These are phyloP conservation scores for Akanthomyces muscarius DNA, from an alignment of 2,329 filamentous ascomycete species.

Conservation along the genomic window DNA sequence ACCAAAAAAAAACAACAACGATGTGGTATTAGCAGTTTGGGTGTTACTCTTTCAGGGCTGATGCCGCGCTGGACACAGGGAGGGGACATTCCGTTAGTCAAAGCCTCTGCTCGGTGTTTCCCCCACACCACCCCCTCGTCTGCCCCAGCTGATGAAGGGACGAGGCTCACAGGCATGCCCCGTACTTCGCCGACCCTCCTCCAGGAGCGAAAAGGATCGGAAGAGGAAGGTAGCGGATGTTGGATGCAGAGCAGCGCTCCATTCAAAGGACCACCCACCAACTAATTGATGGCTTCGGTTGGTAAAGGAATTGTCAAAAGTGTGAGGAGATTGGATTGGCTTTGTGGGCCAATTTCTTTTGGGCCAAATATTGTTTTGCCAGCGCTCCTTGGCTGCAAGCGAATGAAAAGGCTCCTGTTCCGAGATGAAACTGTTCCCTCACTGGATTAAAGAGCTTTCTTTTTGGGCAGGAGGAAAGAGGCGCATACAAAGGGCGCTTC, in stretches of 20 bases:
- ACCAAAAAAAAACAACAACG: neutral
- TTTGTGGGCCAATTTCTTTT: neutral
- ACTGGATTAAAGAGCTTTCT: neutral
- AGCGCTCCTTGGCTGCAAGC: neutral
- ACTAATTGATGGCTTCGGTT: neutral
- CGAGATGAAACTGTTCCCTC: neutral
- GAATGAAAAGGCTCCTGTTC: too few relatives aligned
- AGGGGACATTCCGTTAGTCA: neutral
- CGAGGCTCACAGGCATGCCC: conserved; percentile 2
- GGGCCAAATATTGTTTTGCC: neutral
- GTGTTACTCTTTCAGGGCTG: neutral
- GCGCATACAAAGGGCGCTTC: neutral
- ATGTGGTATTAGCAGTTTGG: neutral
- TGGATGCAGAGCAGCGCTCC: neutral
- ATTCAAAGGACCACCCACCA: neutral
- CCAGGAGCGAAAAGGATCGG: conserved; percentile 1
- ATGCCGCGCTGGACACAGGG: neutral
- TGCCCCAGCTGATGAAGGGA: conserved; percentile 3
- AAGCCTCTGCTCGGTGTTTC: neutral
- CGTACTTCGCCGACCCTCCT: neutral
- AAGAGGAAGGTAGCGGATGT: neutral
- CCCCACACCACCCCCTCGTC: neutral
- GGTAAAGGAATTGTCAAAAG: neutral
- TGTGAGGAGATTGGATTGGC: neutral
- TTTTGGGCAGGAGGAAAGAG: neutral